These are phyloP conservation scores for Eragrostis nindensis DNA, from an alignment of 176 grass and related monocot genomes.

Conservation along the genomic window DNA sequence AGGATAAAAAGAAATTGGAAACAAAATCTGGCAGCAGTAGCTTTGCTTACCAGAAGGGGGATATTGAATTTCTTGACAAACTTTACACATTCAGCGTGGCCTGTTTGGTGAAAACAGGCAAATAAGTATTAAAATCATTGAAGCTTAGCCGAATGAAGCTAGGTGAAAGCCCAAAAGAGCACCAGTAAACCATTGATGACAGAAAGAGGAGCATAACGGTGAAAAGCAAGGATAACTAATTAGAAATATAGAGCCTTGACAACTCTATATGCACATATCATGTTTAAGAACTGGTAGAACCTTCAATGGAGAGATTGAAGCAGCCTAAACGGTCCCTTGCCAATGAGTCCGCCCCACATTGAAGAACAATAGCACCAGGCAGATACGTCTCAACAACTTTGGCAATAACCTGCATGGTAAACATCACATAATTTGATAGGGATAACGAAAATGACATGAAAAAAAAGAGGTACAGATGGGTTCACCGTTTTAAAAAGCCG, in stretches of 20 bases:
- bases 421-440: slow-evolving; percentile 21
- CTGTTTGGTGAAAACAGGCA: slow-evolving; percentile 52
- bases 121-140: slow-evolving; percentile 1
- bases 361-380: slow-evolving; percentile 96
- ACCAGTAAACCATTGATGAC: background rate
- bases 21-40: background rate
- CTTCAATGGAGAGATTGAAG: slow-evolving; percentile 99
- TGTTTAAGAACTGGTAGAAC: slow-evolving; percentile 41
- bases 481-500: slow-evolving; percentile 88
- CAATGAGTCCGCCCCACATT: slow-evolving; percentile 98
- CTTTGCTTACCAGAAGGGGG: slow-evolving; percentile 81
- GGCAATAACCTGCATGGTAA: slow-evolving; percentile 81
- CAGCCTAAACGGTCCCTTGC: slow-evolving; percentile 94
- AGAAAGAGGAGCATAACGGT: slow-evolving; percentile 8
- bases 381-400: slow-evolving; percentile 95
- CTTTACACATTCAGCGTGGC: slow-evolving; percentile 94
- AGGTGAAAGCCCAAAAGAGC: background rate
- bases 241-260: slow-evolving; percentile 6
- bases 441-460: background rate
- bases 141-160: slow-evolving; percentile 26
- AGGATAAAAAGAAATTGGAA: slow-evolving; percentile 15
- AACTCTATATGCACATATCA: slow-evolving; percentile 14
- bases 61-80: slow-evolving; percentile 99
- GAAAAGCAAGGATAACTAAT: background rate
- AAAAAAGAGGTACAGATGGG: slow-evolving; percentile 20